These are phyloP conservation scores for Fomitopsis betulina DNA, from an alignment of 1,284 basidiomycete genomes.

Conservation along the genomic window DNA sequence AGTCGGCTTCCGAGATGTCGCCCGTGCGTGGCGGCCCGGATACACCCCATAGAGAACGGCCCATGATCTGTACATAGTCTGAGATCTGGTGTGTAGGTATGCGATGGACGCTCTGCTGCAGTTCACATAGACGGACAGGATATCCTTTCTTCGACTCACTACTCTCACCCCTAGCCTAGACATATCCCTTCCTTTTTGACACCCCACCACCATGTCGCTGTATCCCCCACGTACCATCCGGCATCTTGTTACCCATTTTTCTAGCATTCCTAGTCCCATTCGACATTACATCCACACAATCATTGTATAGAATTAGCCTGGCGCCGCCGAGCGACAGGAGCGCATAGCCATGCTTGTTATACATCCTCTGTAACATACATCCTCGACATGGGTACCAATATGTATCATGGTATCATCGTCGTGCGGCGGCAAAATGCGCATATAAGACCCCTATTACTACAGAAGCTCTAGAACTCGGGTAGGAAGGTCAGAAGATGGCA, in stretches of 20 bases:
- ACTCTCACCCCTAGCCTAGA: constrained; percentile 4
- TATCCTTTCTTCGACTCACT: constrained; percentile 1
- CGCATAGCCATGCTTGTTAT: constrained; percentile 20
- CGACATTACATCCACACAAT: not conserved
- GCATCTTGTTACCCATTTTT: constrained; percentile 1
- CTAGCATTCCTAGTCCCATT: not conserved
- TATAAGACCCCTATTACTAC: constrained; percentile 2
- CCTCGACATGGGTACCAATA: not conserved
- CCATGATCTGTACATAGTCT: constrained; percentile 22
- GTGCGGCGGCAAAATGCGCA: not conserved
- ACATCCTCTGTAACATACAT: constrained; percentile 24
- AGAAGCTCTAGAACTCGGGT: not conserved
- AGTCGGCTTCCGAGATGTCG: constrained; percentile 18
- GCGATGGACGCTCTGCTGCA: constrained; percentile 13
- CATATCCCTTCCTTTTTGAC: not conserved
- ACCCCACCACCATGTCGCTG: constrained; percentile 1
- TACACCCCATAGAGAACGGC: constrained; percentile 16
- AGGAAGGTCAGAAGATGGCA: not conserved
- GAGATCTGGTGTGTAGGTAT: constrained; percentile 5
- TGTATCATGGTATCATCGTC: constrained; percentile 9
- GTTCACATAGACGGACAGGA: constrained; percentile 19
- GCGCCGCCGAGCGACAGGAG: constrained; percentile 14
- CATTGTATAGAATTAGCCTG: constrained; percentile 19
- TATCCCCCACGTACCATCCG: not conserved
- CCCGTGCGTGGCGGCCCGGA: constrained; percentile 14